Evolutionary conservation across 768 basidiomycete genomes (phyloP), one percentile per base, ranked within the genome.

Genomic region (Lactarius indigo): DNA sequence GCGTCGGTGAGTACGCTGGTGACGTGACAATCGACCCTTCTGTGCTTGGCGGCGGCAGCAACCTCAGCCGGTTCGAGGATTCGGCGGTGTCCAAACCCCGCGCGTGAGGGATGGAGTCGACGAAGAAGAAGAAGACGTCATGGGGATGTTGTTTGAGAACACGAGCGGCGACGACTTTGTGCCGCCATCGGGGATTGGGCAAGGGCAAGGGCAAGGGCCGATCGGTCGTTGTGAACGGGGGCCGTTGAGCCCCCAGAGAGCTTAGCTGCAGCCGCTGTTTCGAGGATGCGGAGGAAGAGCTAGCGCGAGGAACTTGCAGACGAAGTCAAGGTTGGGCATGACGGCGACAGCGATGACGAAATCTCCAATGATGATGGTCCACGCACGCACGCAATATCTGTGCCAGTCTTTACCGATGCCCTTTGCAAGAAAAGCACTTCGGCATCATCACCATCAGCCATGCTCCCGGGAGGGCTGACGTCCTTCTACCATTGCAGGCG

Each of bases 11-110:
- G 33, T 57, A 63, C 12, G 28, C 31, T 9, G 69, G 69, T 1
- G 60, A 68, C 4, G 66, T 66, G 8, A 70, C 69, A 35, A 70
- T 70, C 26, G 69, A 70, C 42, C 67, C 69, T 1, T 61, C 69
- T 4, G 35, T 68, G 8, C 69, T 70, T 10, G 60, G 63, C 23
- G 63, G 63, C 1, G 50, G 50, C 61, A 41, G 33, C 31, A 55
- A n/a, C 31, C 42, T 15, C n/a, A 57, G 63, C 47, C 47, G 4
- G 13, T 26, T 13, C n/a, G n/a, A 26, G 15, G 1, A 39, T 7
- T 10, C 33, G 30, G 44, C 12, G 15, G 44, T 37, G 4, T 26
- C 5, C 0, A 15, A 15, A 13, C 12, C 1, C 5, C 30, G 31
- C 41, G 44, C 37, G 28, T 42, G 20, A 23, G 6, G 20, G 33